A percentile compares a stretch with the other conserved stretches of the same genome.
Evolutionary conservation across 2,329 filamentous ascomycete species (phyloP).

Genomic region (Hypomyces perniciosus): DNA sequence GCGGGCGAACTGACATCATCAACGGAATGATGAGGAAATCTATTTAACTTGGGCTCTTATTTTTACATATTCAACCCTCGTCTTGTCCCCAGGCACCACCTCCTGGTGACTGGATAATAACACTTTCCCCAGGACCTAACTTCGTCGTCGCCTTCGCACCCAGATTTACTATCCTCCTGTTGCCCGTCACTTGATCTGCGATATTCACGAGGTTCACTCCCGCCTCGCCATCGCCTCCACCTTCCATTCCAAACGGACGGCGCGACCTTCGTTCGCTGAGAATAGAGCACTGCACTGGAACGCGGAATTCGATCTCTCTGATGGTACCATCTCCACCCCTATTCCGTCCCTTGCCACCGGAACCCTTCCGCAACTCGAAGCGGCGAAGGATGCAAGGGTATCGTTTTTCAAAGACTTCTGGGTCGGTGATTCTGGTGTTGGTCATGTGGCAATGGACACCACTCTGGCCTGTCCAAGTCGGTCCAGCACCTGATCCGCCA

Average conservation of each 20-base stretch:
- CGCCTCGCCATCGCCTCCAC: slow-evolving; percentile 61
- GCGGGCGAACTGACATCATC: too few relatives aligned
- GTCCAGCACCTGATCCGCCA: slow-evolving; percentile 68
- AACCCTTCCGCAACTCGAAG: slow-evolving; percentile 59
- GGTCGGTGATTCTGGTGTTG: slow-evolving; percentile 77
- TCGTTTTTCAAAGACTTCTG: slow-evolving; percentile 70
- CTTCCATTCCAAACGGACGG: slow-evolving; percentile 67
- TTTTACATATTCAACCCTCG: too few relatives aligned
- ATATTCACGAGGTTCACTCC: slow-evolving; percentile 51
- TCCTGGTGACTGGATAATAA: slow-evolving; percentile 56
- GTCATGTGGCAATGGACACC: slow-evolving; percentile 85
- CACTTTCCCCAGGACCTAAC: slow-evolving; percentile 53
- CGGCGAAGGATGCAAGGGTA: slow-evolving; percentile 63
- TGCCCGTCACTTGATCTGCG: slow-evolving; percentile 13
- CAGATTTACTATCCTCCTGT: slow-evolving; percentile 43
- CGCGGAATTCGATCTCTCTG: slow-evolving; percentile 74
- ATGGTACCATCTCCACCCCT: slow-evolving; percentile 69
- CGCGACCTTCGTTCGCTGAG: slow-evolving; percentile 68
- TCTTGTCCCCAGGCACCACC: slow-evolving; percentile 53
- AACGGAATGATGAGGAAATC: too few relatives aligned
- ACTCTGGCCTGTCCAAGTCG: slow-evolving; percentile 64
- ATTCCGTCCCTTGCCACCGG: slow-evolving; percentile 53
- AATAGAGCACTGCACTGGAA: slow-evolving; percentile 72
- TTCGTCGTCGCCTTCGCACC: slow-evolving; percentile 55
- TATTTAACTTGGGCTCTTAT: too few relatives aligned